These are phyloP conservation scores for Dictyostelium capitatum DNA, from an alignment of 78 protist genomes.

Conservation along the genomic window DNA sequence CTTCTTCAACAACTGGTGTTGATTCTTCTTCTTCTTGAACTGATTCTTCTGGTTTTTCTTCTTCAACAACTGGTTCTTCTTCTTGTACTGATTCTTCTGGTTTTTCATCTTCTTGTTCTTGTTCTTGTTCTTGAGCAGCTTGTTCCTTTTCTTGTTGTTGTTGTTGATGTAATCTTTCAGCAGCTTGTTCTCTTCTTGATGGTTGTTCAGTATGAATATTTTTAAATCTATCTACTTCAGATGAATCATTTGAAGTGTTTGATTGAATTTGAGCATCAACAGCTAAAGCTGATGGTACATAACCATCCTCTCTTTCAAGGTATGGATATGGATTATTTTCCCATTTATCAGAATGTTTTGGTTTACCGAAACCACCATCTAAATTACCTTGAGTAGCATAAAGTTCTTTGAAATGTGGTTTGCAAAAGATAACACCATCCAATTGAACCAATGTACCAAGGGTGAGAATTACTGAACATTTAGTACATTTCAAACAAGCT, in stretches of 20 bases:
- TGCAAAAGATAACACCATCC: slow-evolving; percentile 75
- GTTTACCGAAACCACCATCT: slow-evolving; percentile 71
- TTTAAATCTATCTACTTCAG: slow-evolving; percentile 46
- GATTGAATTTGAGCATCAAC: slow-evolving; percentile 15
- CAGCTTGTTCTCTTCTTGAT: slow-evolving; percentile 4
- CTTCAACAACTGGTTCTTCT: neutral
- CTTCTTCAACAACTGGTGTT: slow-evolving; percentile 19
- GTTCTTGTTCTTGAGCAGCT: neutral
- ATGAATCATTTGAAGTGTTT: neutral
- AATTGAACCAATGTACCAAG: slow-evolving; percentile 56
- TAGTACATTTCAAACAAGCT: slow-evolving; percentile 67
- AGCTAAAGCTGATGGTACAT: slow-evolving; percentile 76
- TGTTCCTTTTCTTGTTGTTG: slow-evolving; percentile 13
- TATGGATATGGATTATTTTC: slow-evolving; percentile 80
- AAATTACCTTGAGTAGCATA: slow-evolving; percentile 73
- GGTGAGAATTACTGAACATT: slow-evolving; percentile 39
- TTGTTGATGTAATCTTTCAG: neutral
- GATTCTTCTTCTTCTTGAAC: slow-evolving; percentile 20
- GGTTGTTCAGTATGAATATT: slow-evolving; percentile 5
- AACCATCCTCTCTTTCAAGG: slow-evolving; percentile 50
- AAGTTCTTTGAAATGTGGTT: slow-evolving; percentile 79
- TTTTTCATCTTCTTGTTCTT: slow-evolving; percentile 7
- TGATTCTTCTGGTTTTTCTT: slow-evolving; percentile 9
- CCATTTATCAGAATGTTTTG: slow-evolving; percentile 57
- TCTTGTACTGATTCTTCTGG: neutral